These are phyloP conservation scores for Smithsoniella earleae DNA, from an alignment of 163 green algal species.

Conservation along the genomic window DNA sequence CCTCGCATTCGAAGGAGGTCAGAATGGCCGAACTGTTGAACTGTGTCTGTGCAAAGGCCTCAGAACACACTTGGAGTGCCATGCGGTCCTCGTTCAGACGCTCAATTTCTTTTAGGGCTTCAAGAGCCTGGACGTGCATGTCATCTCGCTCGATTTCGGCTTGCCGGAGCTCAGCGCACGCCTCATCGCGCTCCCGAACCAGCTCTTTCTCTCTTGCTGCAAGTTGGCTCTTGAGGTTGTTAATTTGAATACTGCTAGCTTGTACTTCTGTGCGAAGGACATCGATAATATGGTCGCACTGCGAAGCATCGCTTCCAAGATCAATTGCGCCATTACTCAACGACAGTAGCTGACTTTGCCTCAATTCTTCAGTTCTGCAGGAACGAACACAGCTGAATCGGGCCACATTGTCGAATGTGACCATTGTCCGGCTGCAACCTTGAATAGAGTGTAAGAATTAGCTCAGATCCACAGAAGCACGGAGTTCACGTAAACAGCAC, in stretches of 20 bases:
- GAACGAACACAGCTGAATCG: neutral
- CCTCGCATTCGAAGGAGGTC: no score
- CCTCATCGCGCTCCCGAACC: neutral
- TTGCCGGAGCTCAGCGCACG: neutral
- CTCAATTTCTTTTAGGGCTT: neutral
- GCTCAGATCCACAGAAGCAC: no score
- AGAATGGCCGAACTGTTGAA: no score
- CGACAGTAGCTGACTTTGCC: neutral
- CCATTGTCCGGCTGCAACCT: no score
- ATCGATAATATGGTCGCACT: neutral
- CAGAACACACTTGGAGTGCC: neutral
- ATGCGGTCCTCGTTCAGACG: neutral
- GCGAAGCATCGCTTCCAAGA: no score
- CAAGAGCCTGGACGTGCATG: conserved; percentile 4
- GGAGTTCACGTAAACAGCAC: no score
- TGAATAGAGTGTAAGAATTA: no score
- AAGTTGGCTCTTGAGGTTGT: neutral
- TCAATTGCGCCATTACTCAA: neutral
- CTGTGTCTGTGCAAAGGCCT: neutral
- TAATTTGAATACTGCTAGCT: neutral
- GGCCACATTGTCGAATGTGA: no score
- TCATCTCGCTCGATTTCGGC: conserved; percentile 18
- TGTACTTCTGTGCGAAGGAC: conserved; percentile 27
- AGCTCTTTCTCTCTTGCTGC: neutral
- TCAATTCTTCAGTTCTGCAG: neutral